Evolutionary conservation across 164 flowering plant genomes (phyloP), one percentile per base, ranked within the genome.

Genomic region (Echeveria elegans): DNA sequence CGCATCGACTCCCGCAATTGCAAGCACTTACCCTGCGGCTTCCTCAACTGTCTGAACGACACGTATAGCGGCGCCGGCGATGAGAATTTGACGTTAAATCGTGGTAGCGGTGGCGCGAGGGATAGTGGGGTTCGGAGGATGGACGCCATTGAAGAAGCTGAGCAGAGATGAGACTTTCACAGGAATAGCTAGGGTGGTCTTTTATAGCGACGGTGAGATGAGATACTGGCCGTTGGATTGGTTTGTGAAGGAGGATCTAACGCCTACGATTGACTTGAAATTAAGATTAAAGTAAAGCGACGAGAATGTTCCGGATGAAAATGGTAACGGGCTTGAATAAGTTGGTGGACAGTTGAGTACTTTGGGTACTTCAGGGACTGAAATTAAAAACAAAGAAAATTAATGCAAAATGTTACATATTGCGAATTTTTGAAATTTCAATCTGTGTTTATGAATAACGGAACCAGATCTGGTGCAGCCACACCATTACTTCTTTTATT

Each of bases 81-180:
- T 5, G 53, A 56, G 23, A 26, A 24, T 12, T 28, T 6, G 53
- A 29, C 29, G 41, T 60, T 29, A 7, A 31, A 60, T 31, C 56
- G 68, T 4, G 68, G 41, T 18, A 34, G 37, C 37, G 26, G 59
- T 16, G 58, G 68, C 15, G 68, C 15, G 14, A 29, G 59, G 23
- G 40, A 43, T 11, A 36, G 59, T 0, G 68, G 68, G 32, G 68
- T 24, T 66, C 60, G 34, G 28, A 66, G 58, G 28, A 66, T 30
- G 36, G 60, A 30, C 12, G 68, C 68, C 68, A 66, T 66, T 31
- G 68, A 10, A 23, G 37, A 12, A 34, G 9, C 19, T 23, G 50
- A 34, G 50, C 43, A 14, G 29, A 56, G 61, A 56, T 56, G 12
- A 52, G 53, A 48, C 6, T 19, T 28, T 26, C 28, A 32, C 32